phyloP scores from a whole-genome alignment of 805 yeast species.

The Kodamaea hsintzibuensis region DNA sequence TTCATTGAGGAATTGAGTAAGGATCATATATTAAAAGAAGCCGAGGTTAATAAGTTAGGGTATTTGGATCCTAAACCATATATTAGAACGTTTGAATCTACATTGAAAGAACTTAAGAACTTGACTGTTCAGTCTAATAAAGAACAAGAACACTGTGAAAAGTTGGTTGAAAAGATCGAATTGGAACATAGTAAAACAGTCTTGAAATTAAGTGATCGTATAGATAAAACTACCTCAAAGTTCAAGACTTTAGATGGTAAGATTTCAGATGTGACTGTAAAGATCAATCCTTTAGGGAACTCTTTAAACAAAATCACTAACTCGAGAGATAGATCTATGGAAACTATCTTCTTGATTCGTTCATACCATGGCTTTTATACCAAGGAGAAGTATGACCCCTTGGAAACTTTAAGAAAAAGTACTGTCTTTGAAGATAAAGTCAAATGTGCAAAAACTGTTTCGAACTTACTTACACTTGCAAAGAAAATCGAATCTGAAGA shows the following conservation, averaged over 20 bases:
- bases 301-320: constrained; percentile 65
- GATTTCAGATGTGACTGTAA: constrained; percentile 56
- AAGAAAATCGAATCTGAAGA: constrained; percentile 60
- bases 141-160: constrained; percentile 52
- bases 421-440: constrained; percentile 50
- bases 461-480: constrained; percentile 64
- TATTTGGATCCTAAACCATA: constrained; percentile 90
- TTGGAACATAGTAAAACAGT: constrained; percentile 68
- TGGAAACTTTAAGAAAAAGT: constrained; percentile 58
- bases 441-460: constrained; percentile 68
- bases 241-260: constrained; percentile 53
- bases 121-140: constrained; percentile 56
- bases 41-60: constrained; percentile 51
- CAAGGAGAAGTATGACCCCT: constrained; percentile 52
- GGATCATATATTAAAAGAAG: constrained; percentile 56
- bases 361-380: constrained; percentile 76
- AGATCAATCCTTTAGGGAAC: constrained; percentile 70
- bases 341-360: constrained; percentile 69
- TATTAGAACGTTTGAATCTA: constrained; percentile 88
- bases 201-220: constrained; percentile 50
- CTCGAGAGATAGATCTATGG: constrained; percentile 70
- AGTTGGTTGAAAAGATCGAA: constrained; percentile 61
- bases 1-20: constrained; percentile 78
- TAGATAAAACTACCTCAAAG: constrained; percentile 45
- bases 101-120: constrained; percentile 66